These are phyloP conservation scores for Verticillium nonalfalfae DNA, from an alignment of 2,329 filamentous ascomycete genomes.

Conservation along the genomic window DNA sequence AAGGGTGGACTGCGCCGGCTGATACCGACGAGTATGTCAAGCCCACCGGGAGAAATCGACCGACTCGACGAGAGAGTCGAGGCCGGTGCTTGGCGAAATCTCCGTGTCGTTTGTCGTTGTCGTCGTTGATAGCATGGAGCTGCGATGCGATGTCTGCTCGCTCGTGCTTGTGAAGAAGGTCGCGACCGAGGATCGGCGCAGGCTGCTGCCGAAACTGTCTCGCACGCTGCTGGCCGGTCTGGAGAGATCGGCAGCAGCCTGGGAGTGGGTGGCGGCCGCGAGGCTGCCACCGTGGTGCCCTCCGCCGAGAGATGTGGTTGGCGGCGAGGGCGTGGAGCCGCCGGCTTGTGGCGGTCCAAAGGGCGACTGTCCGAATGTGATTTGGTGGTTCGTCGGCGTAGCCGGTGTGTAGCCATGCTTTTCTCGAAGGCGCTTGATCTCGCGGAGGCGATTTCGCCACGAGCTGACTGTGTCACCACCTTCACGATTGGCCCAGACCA, in stretches of 20 bases:
- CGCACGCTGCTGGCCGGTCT: slow-evolving; percentile 44
- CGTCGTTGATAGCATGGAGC: slow-evolving; percentile 46
- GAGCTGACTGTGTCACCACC: slow-evolving; percentile 80
- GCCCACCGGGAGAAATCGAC: slow-evolving; percentile 33
- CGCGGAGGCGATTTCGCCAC: slow-evolving; percentile 80
- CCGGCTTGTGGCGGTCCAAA: slow-evolving; percentile 21
- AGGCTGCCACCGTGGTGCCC: slow-evolving; percentile 11
- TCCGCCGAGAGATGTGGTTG: slow-evolving; percentile 21
- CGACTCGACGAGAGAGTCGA: slow-evolving; percentile 26
- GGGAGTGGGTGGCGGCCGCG: background rate
- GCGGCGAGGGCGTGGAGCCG: slow-evolving; percentile 18
- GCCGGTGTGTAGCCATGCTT: slow-evolving; percentile 43
- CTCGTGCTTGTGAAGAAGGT: slow-evolving; percentile 56
- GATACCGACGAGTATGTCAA: slow-evolving; percentile 10
- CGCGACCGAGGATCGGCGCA: slow-evolving; percentile 57
- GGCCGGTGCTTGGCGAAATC: slow-evolving; percentile 22
- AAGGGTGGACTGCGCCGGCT: background rate
- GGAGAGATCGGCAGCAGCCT: slow-evolving; percentile 19
- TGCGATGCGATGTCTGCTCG: slow-evolving; percentile 51
- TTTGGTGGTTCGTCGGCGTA: slow-evolving; percentile 20
- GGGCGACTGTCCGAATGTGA: slow-evolving; percentile 18
- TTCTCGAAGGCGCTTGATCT: slow-evolving; percentile 78
- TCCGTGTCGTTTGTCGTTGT: slow-evolving; percentile 51
- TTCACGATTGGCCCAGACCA: slow-evolving; percentile 76
- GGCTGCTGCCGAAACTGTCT: slow-evolving; percentile 52